A percentile compares a stretch with the other conserved stretches of the same genome.
These are phyloP conservation scores for Pleurotus ostreatus DNA, from an alignment of 768 basidiomycete species.

Conservation along the genomic window DNA sequence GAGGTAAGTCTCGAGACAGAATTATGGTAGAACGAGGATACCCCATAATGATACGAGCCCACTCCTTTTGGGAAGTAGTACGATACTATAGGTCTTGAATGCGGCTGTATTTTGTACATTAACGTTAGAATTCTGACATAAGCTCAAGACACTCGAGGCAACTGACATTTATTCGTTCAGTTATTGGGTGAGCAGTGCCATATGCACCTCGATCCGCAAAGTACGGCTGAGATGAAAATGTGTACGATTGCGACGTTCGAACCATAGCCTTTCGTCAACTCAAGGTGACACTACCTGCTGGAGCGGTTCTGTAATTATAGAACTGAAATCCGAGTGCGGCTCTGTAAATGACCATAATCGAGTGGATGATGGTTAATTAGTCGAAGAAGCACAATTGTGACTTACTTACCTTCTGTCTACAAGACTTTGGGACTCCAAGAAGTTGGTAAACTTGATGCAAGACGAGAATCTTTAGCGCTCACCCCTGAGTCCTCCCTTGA, in stretches of 20 bases:
- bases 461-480: too few relatives aligned
- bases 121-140: neutral
- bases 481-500: too few relatives aligned
- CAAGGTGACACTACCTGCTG: neutral
- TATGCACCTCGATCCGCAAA: constrained; percentile 72
- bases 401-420: too few relatives aligned
- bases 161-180: constrained; percentile 74
- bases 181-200: constrained; percentile 74
- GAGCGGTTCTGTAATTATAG: too few relatives aligned
- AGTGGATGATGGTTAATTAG: too few relatives aligned
- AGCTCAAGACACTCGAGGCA: too few relatives aligned
- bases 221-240: constrained; percentile 72
- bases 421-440: too few relatives aligned
- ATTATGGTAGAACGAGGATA: constrained; percentile 30
- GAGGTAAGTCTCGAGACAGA: neutral
- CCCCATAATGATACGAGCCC: constrained; percentile 95
- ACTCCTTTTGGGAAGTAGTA: constrained; percentile 96
- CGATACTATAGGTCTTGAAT: constrained; percentile 87
- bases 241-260: constrained; percentile 44
- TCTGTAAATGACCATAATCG: too few relatives aligned
- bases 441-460: too few relatives aligned
- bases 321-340: too few relatives aligned
- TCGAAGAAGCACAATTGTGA: too few relatives aligned
- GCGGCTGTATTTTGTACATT: constrained; percentile 39
- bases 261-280: constrained; percentile 26